phyloP scores from a whole-genome alignment of 805 yeast species.

The Nakazawaea wyomingensis region DNA sequence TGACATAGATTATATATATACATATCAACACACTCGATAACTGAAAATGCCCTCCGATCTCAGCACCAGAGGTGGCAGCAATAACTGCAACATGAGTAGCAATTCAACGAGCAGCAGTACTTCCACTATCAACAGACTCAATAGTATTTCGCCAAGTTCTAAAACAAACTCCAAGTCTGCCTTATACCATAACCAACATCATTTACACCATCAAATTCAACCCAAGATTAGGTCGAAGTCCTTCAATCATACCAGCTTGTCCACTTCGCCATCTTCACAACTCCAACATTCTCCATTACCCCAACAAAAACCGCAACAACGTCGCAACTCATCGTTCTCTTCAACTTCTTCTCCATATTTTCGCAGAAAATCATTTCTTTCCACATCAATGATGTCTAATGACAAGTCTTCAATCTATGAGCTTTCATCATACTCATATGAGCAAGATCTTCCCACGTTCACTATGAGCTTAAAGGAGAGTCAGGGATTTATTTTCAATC shows the following conservation, averaged over 20 bases:
- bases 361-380: slow-evolving; percentile 51
- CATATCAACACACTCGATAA: too few species aligned
- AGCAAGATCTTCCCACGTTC: slow-evolving; percentile 26
- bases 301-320: neutral
- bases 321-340: slow-evolving; percentile 23
- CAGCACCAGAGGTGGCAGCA: neutral
- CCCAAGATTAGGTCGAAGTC: slow-evolving; percentile 44
- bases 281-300: neutral
- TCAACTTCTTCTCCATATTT: slow-evolving; percentile 47
- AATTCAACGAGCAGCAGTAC: neutral
- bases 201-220: slow-evolving; percentile 65
- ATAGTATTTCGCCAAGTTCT: neutral
- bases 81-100: neutral
- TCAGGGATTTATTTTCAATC: slow-evolving; percentile 76
- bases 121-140: neutral
- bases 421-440: slow-evolving; percentile 23
- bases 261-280: slow-evolving; percentile 5
- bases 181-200: slow-evolving; percentile 9
- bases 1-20: too few species aligned
- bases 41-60: too few species aligned
- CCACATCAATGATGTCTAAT: slow-evolving; percentile 49
- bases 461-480: slow-evolving; percentile 51
- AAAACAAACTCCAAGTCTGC: neutral
- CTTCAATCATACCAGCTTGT: neutral
- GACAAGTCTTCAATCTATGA: slow-evolving; percentile 55